These are phyloP conservation scores for Ustilago shanxiensis DNA, from an alignment of 1,284 basidiomycete species.

Conservation along the genomic window DNA sequence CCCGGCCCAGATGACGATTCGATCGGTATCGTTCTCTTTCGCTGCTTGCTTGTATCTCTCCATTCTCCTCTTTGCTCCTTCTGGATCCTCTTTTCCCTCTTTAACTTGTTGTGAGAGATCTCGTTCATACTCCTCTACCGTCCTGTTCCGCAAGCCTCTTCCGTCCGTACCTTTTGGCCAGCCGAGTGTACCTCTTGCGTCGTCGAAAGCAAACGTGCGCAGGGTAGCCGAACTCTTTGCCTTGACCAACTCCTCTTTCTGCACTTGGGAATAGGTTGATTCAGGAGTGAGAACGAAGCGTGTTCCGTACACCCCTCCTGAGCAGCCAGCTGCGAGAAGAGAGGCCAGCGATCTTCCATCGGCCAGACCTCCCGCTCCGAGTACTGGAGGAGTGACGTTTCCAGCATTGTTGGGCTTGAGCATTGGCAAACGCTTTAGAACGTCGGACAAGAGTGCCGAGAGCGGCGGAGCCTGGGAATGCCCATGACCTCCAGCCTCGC, in stretches of 20 bases:
- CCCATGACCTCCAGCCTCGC: slow-evolving; percentile 66
- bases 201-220: slow-evolving; percentile 65
- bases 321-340: slow-evolving; percentile 59
- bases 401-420: slow-evolving; percentile 38
- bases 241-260: slow-evolving; percentile 58
- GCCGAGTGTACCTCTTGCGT: slow-evolving; percentile 63
- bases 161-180: slow-evolving; percentile 68
- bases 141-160: slow-evolving; percentile 58
- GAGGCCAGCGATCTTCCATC: slow-evolving; percentile 56
- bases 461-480: slow-evolving; percentile 60
- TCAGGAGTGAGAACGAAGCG: slow-evolving; percentile 66
- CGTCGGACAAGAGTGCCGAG: slow-evolving; percentile 42
- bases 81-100: slow-evolving; percentile 19
- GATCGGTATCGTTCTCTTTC: slow-evolving; percentile 47
- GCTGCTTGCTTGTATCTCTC: slow-evolving; percentile 61
- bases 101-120: slow-evolving; percentile 37
- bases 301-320: slow-evolving; percentile 66
- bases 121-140: slow-evolving; percentile 60
- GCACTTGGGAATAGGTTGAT: slow-evolving; percentile 54
- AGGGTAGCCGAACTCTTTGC: slow-evolving; percentile 49
- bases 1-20: slow-evolving; percentile 67
- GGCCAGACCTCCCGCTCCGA: slow-evolving; percentile 64
- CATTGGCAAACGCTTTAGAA: slow-evolving; percentile 17
- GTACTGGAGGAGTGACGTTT: slow-evolving; percentile 30
- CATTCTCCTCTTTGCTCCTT: slow-evolving; percentile 41